These are phyloP conservation scores for Posidonia oceanica DNA, from an alignment of 116 monocot species.

Conservation along the genomic window DNA sequence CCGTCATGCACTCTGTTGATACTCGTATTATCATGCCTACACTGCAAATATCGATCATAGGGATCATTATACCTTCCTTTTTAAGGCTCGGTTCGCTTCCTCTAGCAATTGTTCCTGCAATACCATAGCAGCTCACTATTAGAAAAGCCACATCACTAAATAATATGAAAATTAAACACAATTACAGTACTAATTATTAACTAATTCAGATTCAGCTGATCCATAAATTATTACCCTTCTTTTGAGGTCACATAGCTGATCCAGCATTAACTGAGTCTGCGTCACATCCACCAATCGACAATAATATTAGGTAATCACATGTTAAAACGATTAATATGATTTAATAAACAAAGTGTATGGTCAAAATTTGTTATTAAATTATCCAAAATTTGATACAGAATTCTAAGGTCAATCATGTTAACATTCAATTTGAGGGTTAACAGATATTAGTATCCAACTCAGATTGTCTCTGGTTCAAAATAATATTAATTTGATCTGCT, in stretches of 20 bases:
- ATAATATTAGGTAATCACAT: background rate
- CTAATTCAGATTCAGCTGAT: background rate
- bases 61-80: constrained; percentile 7
- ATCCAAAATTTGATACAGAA: no score
- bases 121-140: background rate
- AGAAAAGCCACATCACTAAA: background rate
- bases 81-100: constrained; percentile 14
- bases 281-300: background rate
- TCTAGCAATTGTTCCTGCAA: constrained; percentile 20
- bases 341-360: no score
- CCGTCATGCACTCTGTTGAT: no score
- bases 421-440: no score
- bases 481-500: no score
- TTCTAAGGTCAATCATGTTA: no score
- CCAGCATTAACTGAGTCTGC: constrained; percentile 24
- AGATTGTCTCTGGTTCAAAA: no score
- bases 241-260: constrained; percentile 21
- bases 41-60: no score
- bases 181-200: background rate
- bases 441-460: no score
- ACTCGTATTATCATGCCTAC: no score
- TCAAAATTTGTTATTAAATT: no score
- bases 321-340: background rate
- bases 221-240: constrained; percentile 14
- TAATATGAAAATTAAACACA: background rate